A percentile compares a stretch with the other conserved stretches of the same genome.
phyloP scores from a whole-genome alignment of 805 yeast genomes.

The Saccharomycopsis sp. region DNA sequence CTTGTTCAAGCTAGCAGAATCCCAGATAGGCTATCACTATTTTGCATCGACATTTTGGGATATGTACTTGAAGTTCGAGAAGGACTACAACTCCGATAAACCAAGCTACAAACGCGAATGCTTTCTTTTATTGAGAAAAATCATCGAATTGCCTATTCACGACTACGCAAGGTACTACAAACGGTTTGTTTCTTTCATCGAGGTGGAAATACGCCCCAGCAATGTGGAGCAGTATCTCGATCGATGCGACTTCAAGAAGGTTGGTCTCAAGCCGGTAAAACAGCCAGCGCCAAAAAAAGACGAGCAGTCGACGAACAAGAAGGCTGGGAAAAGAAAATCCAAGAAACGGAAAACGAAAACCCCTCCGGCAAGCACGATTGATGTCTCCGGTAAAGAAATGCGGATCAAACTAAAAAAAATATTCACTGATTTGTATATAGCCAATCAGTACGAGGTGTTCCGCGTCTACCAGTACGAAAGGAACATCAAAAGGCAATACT shows the following conservation, averaged over 20 bases:
- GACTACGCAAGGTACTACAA: slow-evolving; percentile 44
- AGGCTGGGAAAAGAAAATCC: neutral
- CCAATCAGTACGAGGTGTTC: slow-evolving; percentile 46
- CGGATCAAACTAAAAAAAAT: slow-evolving; percentile 38
- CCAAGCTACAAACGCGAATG: slow-evolving; percentile 23
- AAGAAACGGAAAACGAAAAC: neutral
- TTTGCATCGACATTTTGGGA: slow-evolving; percentile 46
- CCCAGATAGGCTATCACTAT: slow-evolving; percentile 45
- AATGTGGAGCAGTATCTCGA: slow-evolving; percentile 19
- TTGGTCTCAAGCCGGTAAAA: neutral
- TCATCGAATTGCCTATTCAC: slow-evolving; percentile 51
- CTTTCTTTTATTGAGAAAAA: slow-evolving; percentile 36
- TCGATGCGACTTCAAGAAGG: slow-evolving; percentile 22
- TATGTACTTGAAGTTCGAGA: slow-evolving; percentile 38
- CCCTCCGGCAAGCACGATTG: neutral
- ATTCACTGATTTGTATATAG: slow-evolving; percentile 46
- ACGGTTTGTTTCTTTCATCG: slow-evolving; percentile 31
- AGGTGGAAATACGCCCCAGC: slow-evolving; percentile 22
- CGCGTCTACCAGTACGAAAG: slow-evolving; percentile 46
- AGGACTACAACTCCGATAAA: slow-evolving; percentile 28
- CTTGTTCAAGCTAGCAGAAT: slow-evolving; percentile 42
- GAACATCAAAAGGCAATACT: slow-evolving; percentile 33
- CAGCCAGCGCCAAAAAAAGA: neutral
- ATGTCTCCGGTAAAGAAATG: slow-evolving; percentile 25
- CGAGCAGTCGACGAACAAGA: neutral